Evolutionary conservation across 331 rosid species (phyloP).

Genomic region (Acacia concinna): DNA sequence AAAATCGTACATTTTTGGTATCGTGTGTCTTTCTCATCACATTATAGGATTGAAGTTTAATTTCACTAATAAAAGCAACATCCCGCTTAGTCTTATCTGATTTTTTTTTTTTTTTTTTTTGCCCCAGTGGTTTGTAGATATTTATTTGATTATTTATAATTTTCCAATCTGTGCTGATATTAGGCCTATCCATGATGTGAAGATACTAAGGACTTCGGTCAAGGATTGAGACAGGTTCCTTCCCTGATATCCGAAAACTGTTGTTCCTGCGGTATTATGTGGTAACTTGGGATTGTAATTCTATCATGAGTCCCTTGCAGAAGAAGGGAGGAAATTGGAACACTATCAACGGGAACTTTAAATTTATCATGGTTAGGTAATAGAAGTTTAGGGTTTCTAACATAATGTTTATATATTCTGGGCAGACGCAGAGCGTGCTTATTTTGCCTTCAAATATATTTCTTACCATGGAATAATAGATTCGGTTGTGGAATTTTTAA

Average conservation of each 20-base stretch:
- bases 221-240: slow-evolving; percentile 57
- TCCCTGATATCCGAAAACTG: background rate
- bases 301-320: background rate
- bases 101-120: background rate
- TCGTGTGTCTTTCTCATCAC: background rate
- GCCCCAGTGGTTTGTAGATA: background rate
- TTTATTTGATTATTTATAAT: background rate
- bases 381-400: background rate
- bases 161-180: slow-evolving; percentile 7
- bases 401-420: background rate
- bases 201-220: slow-evolving; percentile 75
- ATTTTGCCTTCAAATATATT: background rate
- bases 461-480: background rate
- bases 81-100: background rate
- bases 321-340: background rate
- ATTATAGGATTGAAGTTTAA: background rate
- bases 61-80: background rate
- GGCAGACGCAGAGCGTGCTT: background rate
- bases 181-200: slow-evolving; percentile 98
- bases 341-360: slow-evolving; percentile 1
- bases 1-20: background rate
- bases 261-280: background rate
- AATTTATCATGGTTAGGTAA: background rate
- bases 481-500: background rate
- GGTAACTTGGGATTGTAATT: slow-evolving; percentile 8